Evolutionary conservation across 2,329 filamentous ascomycete genomes (phyloP), one percentile per base, ranked within the genome.

Genomic region (Aspergillus ochraceoroseus): DNA sequence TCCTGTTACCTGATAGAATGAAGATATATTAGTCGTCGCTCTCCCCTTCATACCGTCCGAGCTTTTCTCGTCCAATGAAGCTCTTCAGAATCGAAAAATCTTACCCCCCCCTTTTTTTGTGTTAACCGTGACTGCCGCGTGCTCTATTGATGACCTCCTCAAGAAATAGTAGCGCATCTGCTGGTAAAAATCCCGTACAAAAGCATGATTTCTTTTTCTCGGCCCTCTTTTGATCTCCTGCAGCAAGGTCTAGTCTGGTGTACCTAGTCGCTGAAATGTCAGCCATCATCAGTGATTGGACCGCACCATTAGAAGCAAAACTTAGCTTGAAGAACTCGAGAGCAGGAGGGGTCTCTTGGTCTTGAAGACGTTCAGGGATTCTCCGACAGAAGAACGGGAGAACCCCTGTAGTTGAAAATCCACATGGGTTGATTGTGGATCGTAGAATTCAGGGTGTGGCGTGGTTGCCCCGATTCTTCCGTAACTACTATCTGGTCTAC

Each of bases 1-100:
- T 35, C 38, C 13, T 41, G 35, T 41, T 41, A 41, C 38, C 31
- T 30, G 23, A 41, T 14, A 17, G 14, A 38, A 32, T 14, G n/a
- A 22, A 22, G 14, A 14, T 14, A 9, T 8, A 17, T 39, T 20
- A 32, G 28, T 32, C 20, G 20, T 9, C 5, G 20, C 9, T 22
- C 9, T 22, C 20, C 5, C 9, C 12, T 19, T 13, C 19, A 11
- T 13, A 15, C 22, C 3, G 12, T 27, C 36, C 37, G 37, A 27
- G 15, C 23, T 20, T 33, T 40, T 13, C 22, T 40, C 29, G 36
- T 22, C 37, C 37, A 40, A 40, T 40, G 12, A 20, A 13, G 22
- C 37, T 25, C 8, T 23, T 15, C 31, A 14, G 7, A 25, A 14
- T 6, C 18, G 20, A 34, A 26, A 18, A 13, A 17, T 22, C 17